Conservation (phyloP, 2,329 filamentous ascomycete species). For the Phyllosticta paracitricarpa region DNA sequence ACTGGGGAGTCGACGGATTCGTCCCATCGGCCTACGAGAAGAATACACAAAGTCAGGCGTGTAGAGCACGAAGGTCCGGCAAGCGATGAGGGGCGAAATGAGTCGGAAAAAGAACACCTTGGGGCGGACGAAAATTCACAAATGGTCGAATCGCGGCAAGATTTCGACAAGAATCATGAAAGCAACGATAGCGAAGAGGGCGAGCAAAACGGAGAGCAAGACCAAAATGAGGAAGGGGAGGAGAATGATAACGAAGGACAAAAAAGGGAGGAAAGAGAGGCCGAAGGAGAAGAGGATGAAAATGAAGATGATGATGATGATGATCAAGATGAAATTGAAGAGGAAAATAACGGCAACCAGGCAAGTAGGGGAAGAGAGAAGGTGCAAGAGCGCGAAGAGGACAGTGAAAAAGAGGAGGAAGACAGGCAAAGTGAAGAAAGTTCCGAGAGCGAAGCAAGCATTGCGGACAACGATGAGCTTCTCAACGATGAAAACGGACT, state of each 20-base stretch:
- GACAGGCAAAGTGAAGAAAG: background rate
- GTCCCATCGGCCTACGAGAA: too few species aligned
- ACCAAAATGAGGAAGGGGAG: background rate
- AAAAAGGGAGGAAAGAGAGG: background rate
- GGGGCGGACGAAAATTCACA: too few species aligned
- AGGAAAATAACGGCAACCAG: background rate
- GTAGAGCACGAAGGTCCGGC: too few species aligned
- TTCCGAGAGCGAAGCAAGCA: background rate
- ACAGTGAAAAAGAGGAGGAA: background rate
- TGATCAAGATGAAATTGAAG: background rate
- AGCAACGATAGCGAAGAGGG: background rate
- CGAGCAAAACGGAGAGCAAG: background rate
- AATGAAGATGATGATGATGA: background rate
- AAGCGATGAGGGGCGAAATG: too few species aligned
- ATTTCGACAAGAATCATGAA: background rate
- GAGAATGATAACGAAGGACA: too few species aligned
- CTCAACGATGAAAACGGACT: background rate
- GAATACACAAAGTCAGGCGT: too few species aligned
- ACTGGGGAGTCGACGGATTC: too few species aligned
- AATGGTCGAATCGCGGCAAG: too few species aligned
- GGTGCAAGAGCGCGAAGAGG: background rate
- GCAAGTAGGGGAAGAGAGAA: background rate
- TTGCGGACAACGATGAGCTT: background rate
- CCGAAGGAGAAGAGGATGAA: too few species aligned
- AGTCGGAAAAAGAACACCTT: too few species aligned